These are phyloP conservation scores for Castanea mollissima DNA, from an alignment of 306 rosid species.

Conservation along the genomic window DNA sequence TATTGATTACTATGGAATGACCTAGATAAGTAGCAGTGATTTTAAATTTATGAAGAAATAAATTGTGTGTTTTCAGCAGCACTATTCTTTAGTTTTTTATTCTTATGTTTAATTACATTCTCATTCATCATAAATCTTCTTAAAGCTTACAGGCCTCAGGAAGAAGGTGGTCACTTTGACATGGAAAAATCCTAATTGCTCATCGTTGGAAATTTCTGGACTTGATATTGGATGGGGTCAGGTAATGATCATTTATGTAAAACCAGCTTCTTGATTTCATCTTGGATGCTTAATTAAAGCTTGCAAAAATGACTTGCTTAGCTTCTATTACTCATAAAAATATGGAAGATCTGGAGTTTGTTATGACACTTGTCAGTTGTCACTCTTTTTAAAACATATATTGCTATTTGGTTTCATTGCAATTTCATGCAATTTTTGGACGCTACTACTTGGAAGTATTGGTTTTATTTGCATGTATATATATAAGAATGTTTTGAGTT, in stretches of 20 bases:
- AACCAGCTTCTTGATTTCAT: constrained; percentile 11
- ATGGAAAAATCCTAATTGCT: constrained; percentile 60
- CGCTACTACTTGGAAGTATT: neutral
- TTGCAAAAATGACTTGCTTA: constrained; percentile 6
- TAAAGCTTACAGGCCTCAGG: constrained; percentile 68
- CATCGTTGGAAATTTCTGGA: constrained; percentile 81
- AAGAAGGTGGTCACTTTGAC: constrained; percentile 64
- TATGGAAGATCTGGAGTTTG: neutral
- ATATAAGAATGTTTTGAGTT: neutral
- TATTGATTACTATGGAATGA: neutral
- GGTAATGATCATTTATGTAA: constrained; percentile 40
- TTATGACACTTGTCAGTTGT: neutral
- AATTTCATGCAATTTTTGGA: neutral
- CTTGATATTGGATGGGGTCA: constrained; percentile 99
- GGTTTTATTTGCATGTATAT: neutral
- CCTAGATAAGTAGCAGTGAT: neutral
- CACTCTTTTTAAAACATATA: neutral
- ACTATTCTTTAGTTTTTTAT: neutral
- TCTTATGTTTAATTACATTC: constrained; percentile 1
- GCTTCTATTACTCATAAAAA: neutral
- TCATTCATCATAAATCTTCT: constrained; percentile 32
- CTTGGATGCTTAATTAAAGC: constrained; percentile 22
- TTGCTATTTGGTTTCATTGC: neutral
- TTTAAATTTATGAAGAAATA: neutral
- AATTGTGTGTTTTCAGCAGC: neutral